These are phyloP conservation scores for Auriscalpium orientale DNA, from an alignment of 768 basidiomycete genomes.

Conservation along the genomic window DNA sequence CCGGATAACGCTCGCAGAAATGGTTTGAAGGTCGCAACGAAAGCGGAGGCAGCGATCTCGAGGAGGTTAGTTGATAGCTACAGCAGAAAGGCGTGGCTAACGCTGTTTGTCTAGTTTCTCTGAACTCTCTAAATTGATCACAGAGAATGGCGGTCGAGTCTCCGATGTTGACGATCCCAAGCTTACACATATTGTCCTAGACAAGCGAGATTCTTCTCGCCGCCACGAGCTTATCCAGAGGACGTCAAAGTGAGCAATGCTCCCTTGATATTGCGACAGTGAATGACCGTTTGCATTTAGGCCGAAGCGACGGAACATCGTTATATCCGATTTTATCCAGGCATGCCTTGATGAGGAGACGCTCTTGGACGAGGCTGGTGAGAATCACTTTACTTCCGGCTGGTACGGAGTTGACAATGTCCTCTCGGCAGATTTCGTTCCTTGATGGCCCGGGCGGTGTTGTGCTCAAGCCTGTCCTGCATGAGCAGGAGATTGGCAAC, in stretches of 20 bases:
- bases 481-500: too few species aligned
- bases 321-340: slow-evolving; percentile 70
- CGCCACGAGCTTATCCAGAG: slow-evolving; percentile 62
- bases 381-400: slow-evolving; percentile 12
- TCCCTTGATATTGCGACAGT: neutral
- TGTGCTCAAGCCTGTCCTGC: too few species aligned
- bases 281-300: slow-evolving; percentile 29
- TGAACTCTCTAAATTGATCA: slow-evolving; percentile 44
- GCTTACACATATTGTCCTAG: slow-evolving; percentile 80
- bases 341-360: slow-evolving; percentile 81
- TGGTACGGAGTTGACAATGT: too few species aligned
- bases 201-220: slow-evolving; percentile 74
- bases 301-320: slow-evolving; percentile 72
- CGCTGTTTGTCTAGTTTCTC: slow-evolving; percentile 40
- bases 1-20: slow-evolving; percentile 62
- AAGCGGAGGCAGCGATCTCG: slow-evolving; percentile 44
- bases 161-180: slow-evolving; percentile 65
- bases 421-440: too few species aligned
- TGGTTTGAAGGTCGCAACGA: slow-evolving; percentile 50
- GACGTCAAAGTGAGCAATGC: slow-evolving; percentile 53
- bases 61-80: slow-evolving; percentile 37
- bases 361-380: slow-evolving; percentile 79
- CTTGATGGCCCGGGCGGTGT: too few species aligned
- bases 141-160: slow-evolving; percentile 65
- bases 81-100: neutral